Evolutionary conservation across 176 grass and related monocot species (phyloP).

Genomic region (Bolboschoenus planiculmis): DNA sequence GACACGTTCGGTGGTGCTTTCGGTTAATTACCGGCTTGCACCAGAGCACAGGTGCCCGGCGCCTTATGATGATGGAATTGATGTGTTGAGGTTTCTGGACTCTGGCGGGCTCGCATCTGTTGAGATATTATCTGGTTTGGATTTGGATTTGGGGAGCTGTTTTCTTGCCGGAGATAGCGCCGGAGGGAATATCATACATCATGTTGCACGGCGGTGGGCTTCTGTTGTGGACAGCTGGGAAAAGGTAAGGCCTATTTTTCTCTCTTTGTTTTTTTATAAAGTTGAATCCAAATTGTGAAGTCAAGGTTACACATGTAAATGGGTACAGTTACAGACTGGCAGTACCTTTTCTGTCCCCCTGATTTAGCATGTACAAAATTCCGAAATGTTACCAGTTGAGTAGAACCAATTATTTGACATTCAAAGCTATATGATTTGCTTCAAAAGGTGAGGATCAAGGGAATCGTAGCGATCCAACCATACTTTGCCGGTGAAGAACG

Average conservation of each 20-base stretch:
- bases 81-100: conserved; percentile 36
- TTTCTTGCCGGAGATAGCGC: conserved; percentile 69
- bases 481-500: conserved; percentile 40
- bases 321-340: neutral
- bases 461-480: conserved; percentile 37
- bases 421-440: neutral
- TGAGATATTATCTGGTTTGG: conserved; percentile 5
- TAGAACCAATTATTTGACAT: neutral
- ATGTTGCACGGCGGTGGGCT: conserved; percentile 50
- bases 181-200: conserved; percentile 67
- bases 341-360: neutral
- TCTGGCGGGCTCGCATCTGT: neutral
- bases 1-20: conserved; percentile 35
- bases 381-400: neutral
- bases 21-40: conserved; percentile 56
- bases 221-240: conserved; percentile 4
- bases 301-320: neutral
- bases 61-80: conserved; percentile 52
- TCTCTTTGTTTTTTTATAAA: neutral
- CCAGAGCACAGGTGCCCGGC: conserved; percentile 57
- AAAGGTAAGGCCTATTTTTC: neutral
- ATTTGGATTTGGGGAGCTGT: conserved; percentile 34
- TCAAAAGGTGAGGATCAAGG: conserved; percentile 23
- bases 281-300: neutral
- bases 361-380: neutral